A percentile compares a stretch with the other conserved stretches of the same genome.
phyloP scores from a whole-genome alignment of 352 stramenopile species.

The Phytopythium montanum region DNA sequence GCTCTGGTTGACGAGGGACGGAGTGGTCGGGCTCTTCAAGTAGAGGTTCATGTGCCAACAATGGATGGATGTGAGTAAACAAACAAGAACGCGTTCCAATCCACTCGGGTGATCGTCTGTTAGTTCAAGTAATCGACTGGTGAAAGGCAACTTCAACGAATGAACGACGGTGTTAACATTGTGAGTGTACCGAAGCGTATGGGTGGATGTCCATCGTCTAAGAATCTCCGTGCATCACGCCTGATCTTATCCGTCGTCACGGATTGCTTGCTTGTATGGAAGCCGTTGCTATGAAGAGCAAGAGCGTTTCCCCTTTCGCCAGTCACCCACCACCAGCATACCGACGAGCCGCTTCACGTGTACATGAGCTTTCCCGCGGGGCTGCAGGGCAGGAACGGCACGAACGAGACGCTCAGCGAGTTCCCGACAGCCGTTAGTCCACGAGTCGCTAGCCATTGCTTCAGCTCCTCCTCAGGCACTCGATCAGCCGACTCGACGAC shows the following conservation, averaged over 20 bases:
- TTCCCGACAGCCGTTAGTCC: conserved; percentile 32
- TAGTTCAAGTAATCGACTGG: neutral
- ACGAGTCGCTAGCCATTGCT: conserved; percentile 27
- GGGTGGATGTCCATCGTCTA: conserved; percentile 1
- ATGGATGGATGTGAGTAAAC: neutral
- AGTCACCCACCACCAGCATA: too few species aligned
- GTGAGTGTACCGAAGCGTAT: neutral
- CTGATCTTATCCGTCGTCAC: neutral
- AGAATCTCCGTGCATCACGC: conserved; percentile 1
- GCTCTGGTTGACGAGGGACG: neutral
- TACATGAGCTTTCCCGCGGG: conserved; percentile 86
- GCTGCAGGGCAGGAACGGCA: conserved; percentile 70
- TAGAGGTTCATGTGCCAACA: neutral
- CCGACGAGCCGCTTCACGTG: conserved; percentile 20
- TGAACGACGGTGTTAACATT: neutral
- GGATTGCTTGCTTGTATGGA: neutral
- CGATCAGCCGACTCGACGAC: conserved; percentile 21
- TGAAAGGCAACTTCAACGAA: neutral
- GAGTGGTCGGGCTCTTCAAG: neutral
- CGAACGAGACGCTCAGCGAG: conserved; percentile 45
- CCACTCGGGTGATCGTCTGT: neutral
- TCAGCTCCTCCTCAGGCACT: conserved; percentile 28
- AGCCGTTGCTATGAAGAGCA: neutral
- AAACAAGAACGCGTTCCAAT: neutral
- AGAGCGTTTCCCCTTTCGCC: neutral